Evolutionary conservation across 352 stramenopile genomes (phyloP), one percentile per base, ranked within the genome.

Genomic region (Phytophthora rubi): DNA sequence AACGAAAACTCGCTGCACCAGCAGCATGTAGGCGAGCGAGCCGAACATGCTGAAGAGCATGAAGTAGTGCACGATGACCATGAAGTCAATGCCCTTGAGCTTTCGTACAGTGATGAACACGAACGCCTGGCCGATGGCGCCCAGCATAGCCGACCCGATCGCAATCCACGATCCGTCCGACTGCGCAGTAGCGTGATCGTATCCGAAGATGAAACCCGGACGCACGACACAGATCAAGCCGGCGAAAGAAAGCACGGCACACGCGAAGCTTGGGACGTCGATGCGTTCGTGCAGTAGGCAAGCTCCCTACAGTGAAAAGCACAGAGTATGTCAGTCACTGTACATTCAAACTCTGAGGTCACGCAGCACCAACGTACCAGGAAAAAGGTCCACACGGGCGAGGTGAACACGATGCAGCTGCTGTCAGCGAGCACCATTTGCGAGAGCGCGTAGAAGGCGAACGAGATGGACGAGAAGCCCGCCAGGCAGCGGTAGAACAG

Each of bases 61-160:
- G 32, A 93, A 93, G 72, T 95, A 93, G 76, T 95, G 81, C 23
- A 93, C 70, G 28, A 95, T 80, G 28, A 93, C 83, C 53, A 81
- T 76, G 16, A 87, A 75, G 45, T 87, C 59, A 42, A 93, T 75
- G 1, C 70, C 59, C 51, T 83, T 84, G 9, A 93, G 71, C 66
- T 89, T 82, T 10, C 88, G 85, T 53, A 95, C 83, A 0, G 73
- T 76, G 33, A 89, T 82, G 62, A 89, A 95, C 10, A 92, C 88
- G 51, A 93, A 81, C 15, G 82, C 82, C 53, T 95, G 88, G 7
- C 73, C 77, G 32, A 91, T 68, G 1, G 85, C 85, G 37, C 83
- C 81, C 12, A 90, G 64, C 8, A 93, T 63, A 16, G 71, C 85
- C n/a, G 77, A 81, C 2, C 59, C 65, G 8, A 92, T 78, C 1